A percentile compares a stretch with the other conserved stretches of the same genome.
phyloP scores from a whole-genome alignment of 1,139 yeast species.

The Geotrichum reessii region DNA sequence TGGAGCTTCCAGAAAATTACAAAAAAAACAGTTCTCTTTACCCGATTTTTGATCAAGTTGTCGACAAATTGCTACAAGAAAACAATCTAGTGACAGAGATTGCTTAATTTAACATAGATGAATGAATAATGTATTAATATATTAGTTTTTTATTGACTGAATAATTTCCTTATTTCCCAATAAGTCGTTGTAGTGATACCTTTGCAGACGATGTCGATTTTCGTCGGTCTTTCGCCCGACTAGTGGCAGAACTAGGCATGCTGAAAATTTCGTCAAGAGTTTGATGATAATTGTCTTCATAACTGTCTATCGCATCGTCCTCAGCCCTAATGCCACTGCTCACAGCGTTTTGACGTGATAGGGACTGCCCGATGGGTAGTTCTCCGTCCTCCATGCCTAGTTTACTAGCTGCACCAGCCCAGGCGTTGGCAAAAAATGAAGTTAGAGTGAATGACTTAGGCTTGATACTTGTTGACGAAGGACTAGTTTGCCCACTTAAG shows the following conservation, averaged over 20 bases:
- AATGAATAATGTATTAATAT: background rate
- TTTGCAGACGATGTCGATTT: constrained; percentile 12
- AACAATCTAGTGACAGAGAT: constrained; percentile 1
- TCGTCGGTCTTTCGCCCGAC: background rate
- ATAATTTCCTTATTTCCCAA: background rate
- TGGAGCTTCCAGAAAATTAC: constrained; percentile 38
- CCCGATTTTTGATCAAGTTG: constrained; percentile 47
- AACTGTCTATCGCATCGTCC: background rate
- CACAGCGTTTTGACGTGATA: background rate
- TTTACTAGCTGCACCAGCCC: constrained; percentile 10
- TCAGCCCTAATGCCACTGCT: background rate
- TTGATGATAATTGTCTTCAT: background rate
- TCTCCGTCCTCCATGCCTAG: background rate
- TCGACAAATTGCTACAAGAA: constrained; percentile 35
- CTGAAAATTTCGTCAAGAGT: constrained; percentile 4
- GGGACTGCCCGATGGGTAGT: background rate
- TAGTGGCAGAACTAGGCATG: background rate
- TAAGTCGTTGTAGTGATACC: constrained; percentile 13
- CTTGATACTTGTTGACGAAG: background rate
- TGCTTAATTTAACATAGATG: background rate
- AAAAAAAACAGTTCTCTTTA: constrained; percentile 35
- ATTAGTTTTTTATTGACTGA: background rate
- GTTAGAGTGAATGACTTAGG: constrained; percentile 5
- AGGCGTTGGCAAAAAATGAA: constrained; percentile 6
- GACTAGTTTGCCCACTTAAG: background rate